Base-by-base conservation (phyloP, 2,329 filamentous ascomycete genomes). In the Tolypocladium cylindrosporum region DNA sequence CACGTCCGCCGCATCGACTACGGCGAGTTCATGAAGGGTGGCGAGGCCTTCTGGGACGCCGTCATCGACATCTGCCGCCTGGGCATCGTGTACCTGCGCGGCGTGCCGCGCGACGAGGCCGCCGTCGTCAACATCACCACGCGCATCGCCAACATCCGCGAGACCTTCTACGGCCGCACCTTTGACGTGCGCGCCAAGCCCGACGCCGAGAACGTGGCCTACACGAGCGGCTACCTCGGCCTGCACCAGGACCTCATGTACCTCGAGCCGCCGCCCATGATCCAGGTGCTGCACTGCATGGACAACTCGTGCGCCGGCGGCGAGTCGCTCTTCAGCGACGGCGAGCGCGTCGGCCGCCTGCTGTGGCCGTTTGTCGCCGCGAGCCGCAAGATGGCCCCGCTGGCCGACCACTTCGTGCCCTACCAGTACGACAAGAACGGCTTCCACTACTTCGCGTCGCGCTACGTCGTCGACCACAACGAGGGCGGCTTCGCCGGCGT, bases 231-330 rank as follows among this genome's bases (percentile, higher is more conserved):
- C 54, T 87, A 86, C 67, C 84, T 97, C 1, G 90, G 89, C 19
- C 85, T 97, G 54, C 94, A 99, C 74, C 94, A 96, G 83, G 94
- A 97, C 69, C 80, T 97, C 45, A 79, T 97, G 57, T 97, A 97
- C 74, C 87, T 94, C 73, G 75, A 81, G 16, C 83, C 90, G 55
- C 85, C 90, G 3, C 93, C 93, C 0, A 85, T 87, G 39, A 83
- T 94, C 55, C 93, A 99, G 72, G 77, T 97, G 31, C 83, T 97
- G 4, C 94, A 97, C 74, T 97, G 91, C 67, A 79, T 97, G 48
- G 82, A 88, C 61, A 96, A 95, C 66, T 87, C 85, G 1, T 87
- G 86, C 63, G 75, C 80, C 0, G 93, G 93, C 21, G 94, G 93
- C 53, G 87, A 90, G 66, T 96, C 91, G 1, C 79, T 96, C 56